Conservation (phyloP, 1,284 basidiomycete genomes). For the Fomitopsis betulina region DNA sequence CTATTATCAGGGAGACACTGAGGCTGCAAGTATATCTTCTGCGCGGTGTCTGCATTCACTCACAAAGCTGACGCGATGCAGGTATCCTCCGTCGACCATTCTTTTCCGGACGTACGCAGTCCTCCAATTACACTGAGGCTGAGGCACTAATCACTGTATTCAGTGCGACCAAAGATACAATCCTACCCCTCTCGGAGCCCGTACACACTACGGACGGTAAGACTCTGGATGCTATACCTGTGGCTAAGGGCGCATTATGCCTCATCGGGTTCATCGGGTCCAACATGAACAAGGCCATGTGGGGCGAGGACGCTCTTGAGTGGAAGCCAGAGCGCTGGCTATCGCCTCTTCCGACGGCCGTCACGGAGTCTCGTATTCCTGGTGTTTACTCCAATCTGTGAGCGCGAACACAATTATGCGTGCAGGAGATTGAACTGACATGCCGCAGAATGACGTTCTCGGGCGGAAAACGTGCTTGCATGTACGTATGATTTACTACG, state of each 20-base stretch:
- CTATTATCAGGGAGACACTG: conserved; percentile 14
- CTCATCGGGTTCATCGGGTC: conserved; percentile 41
- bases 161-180: conserved; percentile 16
- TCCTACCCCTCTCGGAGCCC: conserved; percentile 22
- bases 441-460: conserved; percentile 30
- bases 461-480: conserved; percentile 29
- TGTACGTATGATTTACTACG: conserved; percentile 16
- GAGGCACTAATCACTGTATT: conserved; percentile 11
- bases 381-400: conserved; percentile 25
- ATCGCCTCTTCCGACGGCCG: conserved; percentile 11
- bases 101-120: neutral
- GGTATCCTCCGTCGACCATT: neutral
- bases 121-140: neutral
- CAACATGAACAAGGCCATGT: conserved; percentile 42
- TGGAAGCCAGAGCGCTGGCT: conserved; percentile 39
- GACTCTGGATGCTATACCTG: conserved; percentile 32
- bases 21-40: conserved; percentile 10
- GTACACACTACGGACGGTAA: conserved; percentile 24
- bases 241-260: conserved; percentile 42
- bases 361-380: conserved; percentile 17
- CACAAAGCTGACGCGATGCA: neutral
- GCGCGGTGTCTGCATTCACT: neutral
- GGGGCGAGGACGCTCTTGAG: conserved; percentile 51
- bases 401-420: conserved; percentile 1
- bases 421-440: neutral